Evolutionary conservation across 1,284 basidiomycete genomes (phyloP).

Genomic region (Marasmius fiardii): DNA sequence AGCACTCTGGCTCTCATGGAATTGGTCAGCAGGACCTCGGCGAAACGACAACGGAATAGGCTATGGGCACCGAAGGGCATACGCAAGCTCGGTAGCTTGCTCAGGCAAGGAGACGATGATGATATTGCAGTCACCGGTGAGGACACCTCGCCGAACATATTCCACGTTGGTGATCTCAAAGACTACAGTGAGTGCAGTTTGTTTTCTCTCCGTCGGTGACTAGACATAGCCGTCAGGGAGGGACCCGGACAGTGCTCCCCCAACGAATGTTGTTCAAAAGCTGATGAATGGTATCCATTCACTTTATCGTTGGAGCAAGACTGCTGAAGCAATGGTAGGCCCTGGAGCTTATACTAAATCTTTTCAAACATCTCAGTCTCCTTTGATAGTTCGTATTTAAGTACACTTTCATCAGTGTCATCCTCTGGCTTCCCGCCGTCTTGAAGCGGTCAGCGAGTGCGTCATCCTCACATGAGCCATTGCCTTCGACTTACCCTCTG

Average conservation of each 20-base stretch:
- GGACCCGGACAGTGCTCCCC: constrained; percentile 48
- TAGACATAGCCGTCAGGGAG: constrained; percentile 24
- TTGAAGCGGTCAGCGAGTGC: constrained; percentile 40
- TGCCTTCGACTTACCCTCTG: not conserved
- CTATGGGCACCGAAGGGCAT: constrained; percentile 52
- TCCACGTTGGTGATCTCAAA: constrained; percentile 28
- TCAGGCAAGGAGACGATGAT: constrained; percentile 23
- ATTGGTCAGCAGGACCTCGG: constrained; percentile 35
- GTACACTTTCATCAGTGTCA: constrained; percentile 50
- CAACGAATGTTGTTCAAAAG: constrained; percentile 38
- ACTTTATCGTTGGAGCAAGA: constrained; percentile 39
- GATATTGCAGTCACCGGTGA: constrained; percentile 15
- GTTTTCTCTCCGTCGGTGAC: not conserved
- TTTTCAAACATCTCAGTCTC: not conserved
- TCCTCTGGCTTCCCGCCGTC: constrained; percentile 55
- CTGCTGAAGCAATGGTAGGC: constrained; percentile 41
- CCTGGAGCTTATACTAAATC: not conserved
- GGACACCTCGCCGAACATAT: constrained; percentile 27
- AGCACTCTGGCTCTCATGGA: constrained; percentile 43
- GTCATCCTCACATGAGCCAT: constrained; percentile 16
- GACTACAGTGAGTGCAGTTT: constrained; percentile 31
- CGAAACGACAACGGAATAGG: constrained; percentile 34
- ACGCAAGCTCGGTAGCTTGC: constrained; percentile 36
- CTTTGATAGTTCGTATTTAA: constrained; percentile 49
- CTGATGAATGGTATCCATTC: constrained; percentile 31